phyloP scores from a whole-genome alignment of 2,329 filamentous ascomycete genomes.

The Sphaerulina vaccinii region DNA sequence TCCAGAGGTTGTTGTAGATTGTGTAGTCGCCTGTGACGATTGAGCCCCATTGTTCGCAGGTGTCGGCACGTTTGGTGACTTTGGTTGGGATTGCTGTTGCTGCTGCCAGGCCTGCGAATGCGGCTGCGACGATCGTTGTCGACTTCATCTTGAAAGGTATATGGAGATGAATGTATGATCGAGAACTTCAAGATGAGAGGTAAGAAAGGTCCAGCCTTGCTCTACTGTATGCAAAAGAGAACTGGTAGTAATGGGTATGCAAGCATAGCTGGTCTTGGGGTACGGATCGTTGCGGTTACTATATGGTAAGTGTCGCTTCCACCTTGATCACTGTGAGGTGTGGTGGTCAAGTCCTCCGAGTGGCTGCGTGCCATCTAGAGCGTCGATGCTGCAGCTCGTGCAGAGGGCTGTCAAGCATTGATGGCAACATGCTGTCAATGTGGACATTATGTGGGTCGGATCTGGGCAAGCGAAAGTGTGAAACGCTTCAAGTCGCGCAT shows the following conservation, averaged over 20 bases:
- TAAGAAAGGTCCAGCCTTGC: neutral
- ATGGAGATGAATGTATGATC: neutral
- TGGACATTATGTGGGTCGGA: neutral
- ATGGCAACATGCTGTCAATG: neutral
- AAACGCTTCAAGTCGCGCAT: neutral
- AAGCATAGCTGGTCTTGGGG: neutral
- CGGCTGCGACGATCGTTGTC: neutral
- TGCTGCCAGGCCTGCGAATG: neutral
- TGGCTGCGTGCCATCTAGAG: neutral
- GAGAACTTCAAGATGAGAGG: neutral
- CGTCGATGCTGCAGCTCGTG: neutral
- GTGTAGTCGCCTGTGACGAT: slow-evolving; percentile 36
- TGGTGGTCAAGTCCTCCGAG: neutral
- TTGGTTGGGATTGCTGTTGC: neutral
- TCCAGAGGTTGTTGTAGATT: slow-evolving; percentile 48
- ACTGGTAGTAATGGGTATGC: neutral
- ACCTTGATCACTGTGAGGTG: neutral
- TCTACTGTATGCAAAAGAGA: neutral
- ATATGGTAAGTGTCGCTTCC: neutral
- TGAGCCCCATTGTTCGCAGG: slow-evolving; percentile 35
- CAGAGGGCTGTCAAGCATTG: neutral
- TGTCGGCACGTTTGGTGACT: slow-evolving; percentile 15
- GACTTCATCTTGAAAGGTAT: neutral
- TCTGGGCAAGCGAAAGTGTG: neutral
- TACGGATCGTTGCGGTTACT: neutral